These are phyloP conservation scores for Suillus hirtellus DNA, from an alignment of 768 basidiomycete species.

Conservation along the genomic window DNA sequence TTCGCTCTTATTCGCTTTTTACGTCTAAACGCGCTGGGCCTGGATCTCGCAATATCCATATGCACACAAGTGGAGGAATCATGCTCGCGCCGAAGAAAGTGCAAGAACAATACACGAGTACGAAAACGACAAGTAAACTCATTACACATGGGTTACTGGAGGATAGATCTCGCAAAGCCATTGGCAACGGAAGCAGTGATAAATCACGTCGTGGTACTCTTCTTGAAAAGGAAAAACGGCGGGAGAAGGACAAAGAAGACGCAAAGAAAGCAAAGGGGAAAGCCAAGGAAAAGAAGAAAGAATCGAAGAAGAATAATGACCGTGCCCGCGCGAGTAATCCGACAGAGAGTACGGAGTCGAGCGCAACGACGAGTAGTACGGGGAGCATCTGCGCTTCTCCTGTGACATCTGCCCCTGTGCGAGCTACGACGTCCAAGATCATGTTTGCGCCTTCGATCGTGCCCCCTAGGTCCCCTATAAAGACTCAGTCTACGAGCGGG, in stretches of 20 bases:
- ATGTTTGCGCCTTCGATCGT: conserved; percentile 21
- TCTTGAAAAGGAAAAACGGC: conserved; percentile 26
- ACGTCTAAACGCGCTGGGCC: conserved; percentile 18
- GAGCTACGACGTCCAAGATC: conserved; percentile 15
- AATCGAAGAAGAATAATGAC: conserved; percentile 25
- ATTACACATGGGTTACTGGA: conserved; percentile 67
- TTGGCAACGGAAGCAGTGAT: conserved; percentile 16
- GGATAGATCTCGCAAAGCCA: conserved; percentile 33
- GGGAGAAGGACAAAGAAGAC: conserved; percentile 15
- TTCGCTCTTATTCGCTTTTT: conserved; percentile 53
- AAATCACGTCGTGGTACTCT: conserved; percentile 18
- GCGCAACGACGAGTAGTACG: conserved; percentile 30
- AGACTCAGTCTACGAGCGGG: conserved; percentile 15
- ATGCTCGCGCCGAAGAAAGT: conserved; percentile 72
- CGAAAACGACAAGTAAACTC: conserved; percentile 67
- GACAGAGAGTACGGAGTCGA: conserved; percentile 35
- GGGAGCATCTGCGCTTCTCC: conserved; percentile 25
- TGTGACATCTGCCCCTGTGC: conserved; percentile 13
- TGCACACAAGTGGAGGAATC: conserved; percentile 41
- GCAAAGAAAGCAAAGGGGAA: conserved; percentile 21
- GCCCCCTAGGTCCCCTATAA: conserved; percentile 16
- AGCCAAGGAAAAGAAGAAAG: conserved; percentile 33
- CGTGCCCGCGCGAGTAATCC: conserved; percentile 26
- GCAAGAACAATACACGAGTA: conserved; percentile 79
- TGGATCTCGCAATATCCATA: conserved; percentile 20